Evolutionary conservation across 192 early-diverging fungal genomes (phyloP).

Genomic region (Coemansia aciculifera): DNA sequence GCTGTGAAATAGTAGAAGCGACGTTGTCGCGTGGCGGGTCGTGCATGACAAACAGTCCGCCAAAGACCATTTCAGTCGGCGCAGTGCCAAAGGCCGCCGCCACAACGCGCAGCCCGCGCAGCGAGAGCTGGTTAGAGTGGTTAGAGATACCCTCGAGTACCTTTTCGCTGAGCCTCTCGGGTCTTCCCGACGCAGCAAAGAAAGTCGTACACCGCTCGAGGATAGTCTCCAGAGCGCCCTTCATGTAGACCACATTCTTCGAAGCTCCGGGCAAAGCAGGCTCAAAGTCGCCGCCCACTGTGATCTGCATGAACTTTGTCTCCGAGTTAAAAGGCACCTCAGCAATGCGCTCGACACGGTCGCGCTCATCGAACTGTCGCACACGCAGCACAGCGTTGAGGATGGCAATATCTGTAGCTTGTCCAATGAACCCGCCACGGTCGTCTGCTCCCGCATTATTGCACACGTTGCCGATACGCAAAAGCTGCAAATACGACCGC

Average conservation of each 20-base stretch:
- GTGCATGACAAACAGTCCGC: constrained; percentile 83
- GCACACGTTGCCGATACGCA: constrained; percentile 77
- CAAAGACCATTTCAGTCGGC: constrained; percentile 64
- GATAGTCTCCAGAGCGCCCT: constrained; percentile 85
- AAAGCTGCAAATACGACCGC: constrained; percentile 45
- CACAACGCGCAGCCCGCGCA: constrained; percentile 83
- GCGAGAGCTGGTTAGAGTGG: constrained; percentile 68
- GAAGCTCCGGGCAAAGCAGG: constrained; percentile 5
- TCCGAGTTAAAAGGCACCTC: constrained; percentile 93
- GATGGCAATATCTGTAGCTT: constrained; percentile 94
- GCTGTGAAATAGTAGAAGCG: constrained; percentile 66
- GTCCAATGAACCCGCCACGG: constrained; percentile 75
- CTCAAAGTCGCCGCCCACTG: constrained; percentile 24
- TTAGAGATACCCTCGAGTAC: constrained; percentile 61
- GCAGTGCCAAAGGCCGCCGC: constrained; percentile 73
- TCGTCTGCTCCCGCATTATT: constrained; percentile 85
- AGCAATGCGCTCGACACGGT: constrained; percentile 59
- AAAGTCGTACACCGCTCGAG: constrained; percentile 71
- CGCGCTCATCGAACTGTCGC: constrained; percentile 72
- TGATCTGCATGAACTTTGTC: constrained; percentile 91
- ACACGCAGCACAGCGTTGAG: constrained; percentile 65
- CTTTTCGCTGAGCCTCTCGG: constrained; percentile 57
- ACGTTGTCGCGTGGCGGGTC: constrained; percentile 89
- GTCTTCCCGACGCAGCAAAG: constrained; percentile 56
- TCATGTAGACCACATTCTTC: constrained; percentile 61